Conservation (phyloP, 2,329 filamentous ascomycete species). For the Lachnum nothofagi region DNA sequence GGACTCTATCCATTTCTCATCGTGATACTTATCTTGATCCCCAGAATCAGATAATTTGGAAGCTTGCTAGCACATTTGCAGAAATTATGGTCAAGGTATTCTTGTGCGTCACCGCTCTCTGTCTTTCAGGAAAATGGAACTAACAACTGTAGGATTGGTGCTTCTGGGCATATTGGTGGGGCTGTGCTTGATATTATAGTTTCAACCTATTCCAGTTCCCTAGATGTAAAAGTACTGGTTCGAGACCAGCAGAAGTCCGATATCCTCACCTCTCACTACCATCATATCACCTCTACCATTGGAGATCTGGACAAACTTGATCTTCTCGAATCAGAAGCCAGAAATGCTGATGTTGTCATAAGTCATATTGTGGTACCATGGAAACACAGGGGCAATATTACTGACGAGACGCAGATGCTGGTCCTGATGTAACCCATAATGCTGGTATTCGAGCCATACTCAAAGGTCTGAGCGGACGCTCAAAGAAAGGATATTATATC, state of each 20-base stretch:
- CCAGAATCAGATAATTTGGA: no score
- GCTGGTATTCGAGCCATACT: slow-evolving; percentile 11
- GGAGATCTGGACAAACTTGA: slow-evolving; percentile 8
- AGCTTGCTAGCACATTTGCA: not conserved
- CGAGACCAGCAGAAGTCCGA: slow-evolving; percentile 5
- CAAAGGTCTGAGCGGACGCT: not conserved
- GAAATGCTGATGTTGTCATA: slow-evolving; percentile 12
- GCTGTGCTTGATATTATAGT: slow-evolving; percentile 11
- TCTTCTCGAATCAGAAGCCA: slow-evolving; percentile 5
- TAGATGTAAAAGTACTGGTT: slow-evolving; percentile 4
- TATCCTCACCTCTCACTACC: slow-evolving; percentile 8
- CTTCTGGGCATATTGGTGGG: slow-evolving; percentile 18
- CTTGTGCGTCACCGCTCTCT: not conserved
- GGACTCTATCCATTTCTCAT: no score
- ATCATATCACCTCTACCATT: not conserved
- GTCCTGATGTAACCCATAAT: slow-evolving; percentile 7
- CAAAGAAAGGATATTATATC: slow-evolving; percentile 13
- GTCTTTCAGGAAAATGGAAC: not conserved
- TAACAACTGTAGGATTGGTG: slow-evolving; percentile 6
- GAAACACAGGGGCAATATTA: not conserved
- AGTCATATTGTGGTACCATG: slow-evolving; percentile 6
- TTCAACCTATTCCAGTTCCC: not conserved
- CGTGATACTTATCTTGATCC: no score
- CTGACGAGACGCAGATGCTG: slow-evolving; percentile 2
- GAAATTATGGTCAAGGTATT: not conserved